Evolutionary conservation across 768 basidiomycete genomes (phyloP).

Genomic region (Boletus sp.): DNA sequence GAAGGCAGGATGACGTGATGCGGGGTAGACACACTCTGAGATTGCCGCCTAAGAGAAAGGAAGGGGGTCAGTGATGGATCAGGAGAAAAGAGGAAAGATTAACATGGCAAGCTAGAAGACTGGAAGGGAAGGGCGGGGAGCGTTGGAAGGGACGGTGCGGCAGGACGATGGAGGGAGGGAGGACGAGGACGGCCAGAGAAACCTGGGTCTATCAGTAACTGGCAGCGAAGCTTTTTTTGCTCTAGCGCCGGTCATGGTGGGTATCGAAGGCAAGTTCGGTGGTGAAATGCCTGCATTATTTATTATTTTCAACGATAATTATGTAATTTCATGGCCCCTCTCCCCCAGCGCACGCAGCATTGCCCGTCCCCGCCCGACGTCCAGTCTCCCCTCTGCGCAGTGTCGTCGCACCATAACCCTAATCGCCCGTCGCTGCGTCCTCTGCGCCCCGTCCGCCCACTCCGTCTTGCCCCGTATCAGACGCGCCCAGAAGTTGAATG

Average conservation of each 20-base stretch:
- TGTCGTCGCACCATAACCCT: conserved; percentile 32
- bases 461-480: conserved; percentile 44
- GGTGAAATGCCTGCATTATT: neutral
- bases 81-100: conserved; percentile 26
- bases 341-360: conserved; percentile 24
- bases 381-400: conserved; percentile 26
- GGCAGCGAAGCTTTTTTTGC: conserved; percentile 8
- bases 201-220: conserved; percentile 50
- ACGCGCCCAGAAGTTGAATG: conserved; percentile 57
- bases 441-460: conserved; percentile 49
- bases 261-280: no score
- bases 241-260: conserved; percentile 60
- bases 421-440: conserved; percentile 41
- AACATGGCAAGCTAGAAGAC: conserved; percentile 34
- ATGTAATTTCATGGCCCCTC: conserved; percentile 8
- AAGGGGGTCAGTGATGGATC: conserved; percentile 33
- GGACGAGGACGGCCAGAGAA: conserved; percentile 44
- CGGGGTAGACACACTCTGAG: conserved; percentile 58
- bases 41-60: conserved; percentile 63
- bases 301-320: neutral
- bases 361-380: conserved; percentile 4
- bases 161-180: neutral
- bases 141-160: neutral
- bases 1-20: conserved; percentile 23
- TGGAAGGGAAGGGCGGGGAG: neutral